A percentile compares a stretch with the other conserved stretches of the same genome.
These are phyloP conservation scores for Tephrocybe sp. DNA, from an alignment of 768 basidiomycete species.

Conservation along the genomic window DNA sequence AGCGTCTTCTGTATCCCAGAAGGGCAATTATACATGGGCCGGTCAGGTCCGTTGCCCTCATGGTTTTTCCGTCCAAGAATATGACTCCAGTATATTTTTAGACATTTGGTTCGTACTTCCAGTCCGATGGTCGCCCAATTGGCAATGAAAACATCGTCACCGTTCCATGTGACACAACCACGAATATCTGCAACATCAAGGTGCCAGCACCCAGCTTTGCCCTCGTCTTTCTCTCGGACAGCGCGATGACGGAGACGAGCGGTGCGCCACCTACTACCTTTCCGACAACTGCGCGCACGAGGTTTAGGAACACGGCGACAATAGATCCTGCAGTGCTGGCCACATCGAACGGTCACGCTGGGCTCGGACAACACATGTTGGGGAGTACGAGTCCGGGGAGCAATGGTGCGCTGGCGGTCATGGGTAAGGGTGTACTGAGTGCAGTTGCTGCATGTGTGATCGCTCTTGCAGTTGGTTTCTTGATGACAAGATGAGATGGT, in stretches of 20 bases:
- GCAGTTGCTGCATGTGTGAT: not conserved
- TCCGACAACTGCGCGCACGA: conserved; percentile 58
- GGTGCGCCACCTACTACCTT: conserved; percentile 43
- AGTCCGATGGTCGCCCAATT: conserved; percentile 66
- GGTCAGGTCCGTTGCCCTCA: conserved; percentile 52
- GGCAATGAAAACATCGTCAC: conserved; percentile 57
- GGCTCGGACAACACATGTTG: conserved; percentile 20
- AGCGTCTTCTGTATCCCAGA: conserved; percentile 56
- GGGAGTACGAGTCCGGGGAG: conserved; percentile 35
- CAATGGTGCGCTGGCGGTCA: not conserved
- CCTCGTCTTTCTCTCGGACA: conserved; percentile 64
- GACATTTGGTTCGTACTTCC: conserved; percentile 62
- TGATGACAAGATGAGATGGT: too few relatives aligned
- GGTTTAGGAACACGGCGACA: conserved; percentile 51
- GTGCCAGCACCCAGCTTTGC: conserved; percentile 75
- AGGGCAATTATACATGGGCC: conserved; percentile 74
- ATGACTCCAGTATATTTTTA: conserved; percentile 18
- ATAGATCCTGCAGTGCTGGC: conserved; percentile 56
- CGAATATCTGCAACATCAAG: conserved; percentile 55
- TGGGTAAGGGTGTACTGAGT: not conserved
- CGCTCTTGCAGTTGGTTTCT: not conserved
- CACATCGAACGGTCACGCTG: conserved; percentile 48
- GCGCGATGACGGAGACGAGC: conserved; percentile 26
- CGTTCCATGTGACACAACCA: conserved; percentile 56
- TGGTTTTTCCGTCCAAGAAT: not conserved